phyloP scores from a whole-genome alignment of 768 basidiomycete genomes.

The Ephemerocybe angulata region DNA sequence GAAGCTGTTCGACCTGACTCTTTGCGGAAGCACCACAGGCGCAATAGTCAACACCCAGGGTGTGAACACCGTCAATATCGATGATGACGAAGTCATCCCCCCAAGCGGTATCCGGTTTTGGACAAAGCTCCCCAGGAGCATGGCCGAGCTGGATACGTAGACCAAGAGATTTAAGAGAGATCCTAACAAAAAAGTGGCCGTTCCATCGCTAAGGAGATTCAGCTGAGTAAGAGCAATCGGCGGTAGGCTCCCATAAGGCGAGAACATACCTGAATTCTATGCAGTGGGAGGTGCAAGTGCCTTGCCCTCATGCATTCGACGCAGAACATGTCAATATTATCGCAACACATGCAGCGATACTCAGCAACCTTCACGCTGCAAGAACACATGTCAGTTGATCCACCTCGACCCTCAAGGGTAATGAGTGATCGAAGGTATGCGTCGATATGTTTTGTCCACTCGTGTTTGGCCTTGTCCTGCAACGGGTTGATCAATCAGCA shows the following conservation, averaged over 20 bases:
- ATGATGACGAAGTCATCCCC: background rate
- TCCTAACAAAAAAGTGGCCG: background rate
- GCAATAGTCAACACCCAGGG: background rate
- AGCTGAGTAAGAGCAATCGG: background rate
- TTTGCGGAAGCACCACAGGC: background rate
- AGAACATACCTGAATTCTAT: background rate
- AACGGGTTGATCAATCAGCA: too few relatives aligned
- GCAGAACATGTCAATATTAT: background rate
- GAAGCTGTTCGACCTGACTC: background rate
- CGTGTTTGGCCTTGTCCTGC: too few relatives aligned
- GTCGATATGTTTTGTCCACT: too few relatives aligned
- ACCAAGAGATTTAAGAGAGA: background rate
- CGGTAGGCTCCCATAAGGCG: background rate
- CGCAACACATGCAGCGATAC: background rate
- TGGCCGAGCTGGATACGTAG: background rate
- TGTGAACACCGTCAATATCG: background rate
- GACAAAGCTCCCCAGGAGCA: background rate
- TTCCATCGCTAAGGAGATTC: background rate
- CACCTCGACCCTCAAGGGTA: too few relatives aligned
- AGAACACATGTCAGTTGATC: too few relatives aligned
- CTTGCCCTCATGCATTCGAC: background rate
- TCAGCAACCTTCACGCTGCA: too few relatives aligned
- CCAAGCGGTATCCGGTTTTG: background rate
- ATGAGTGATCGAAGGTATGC: too few relatives aligned
- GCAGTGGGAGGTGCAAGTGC: background rate